These are phyloP conservation scores for Ophiostoma himal-ulmi DNA, from an alignment of 2,329 filamentous ascomycete species.

Conservation along the genomic window DNA sequence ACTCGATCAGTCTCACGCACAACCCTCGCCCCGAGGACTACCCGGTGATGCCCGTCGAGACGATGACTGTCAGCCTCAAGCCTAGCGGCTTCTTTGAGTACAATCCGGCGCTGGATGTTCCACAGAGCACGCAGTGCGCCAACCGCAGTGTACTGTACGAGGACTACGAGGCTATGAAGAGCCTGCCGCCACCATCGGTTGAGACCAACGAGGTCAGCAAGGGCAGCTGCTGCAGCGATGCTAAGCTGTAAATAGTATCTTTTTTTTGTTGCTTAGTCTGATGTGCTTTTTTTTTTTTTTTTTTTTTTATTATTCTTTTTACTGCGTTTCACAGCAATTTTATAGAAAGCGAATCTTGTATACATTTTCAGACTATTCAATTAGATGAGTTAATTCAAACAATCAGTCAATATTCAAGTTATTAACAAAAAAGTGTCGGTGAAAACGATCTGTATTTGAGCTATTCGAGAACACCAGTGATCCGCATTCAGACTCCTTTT, in stretches of 20 bases:
- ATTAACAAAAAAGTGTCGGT: too few species aligned
- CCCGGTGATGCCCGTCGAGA: constrained; percentile 61
- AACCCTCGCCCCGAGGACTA: constrained; percentile 61
- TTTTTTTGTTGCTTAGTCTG: neutral
- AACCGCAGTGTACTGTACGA: constrained; percentile 34
- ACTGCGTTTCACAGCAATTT: neutral
- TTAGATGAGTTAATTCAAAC: too few species aligned
- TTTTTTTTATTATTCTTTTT: neutral
- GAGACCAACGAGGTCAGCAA: constrained; percentile 13
- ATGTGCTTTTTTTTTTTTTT: neutral
- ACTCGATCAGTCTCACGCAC: constrained; percentile 56
- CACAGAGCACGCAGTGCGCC: constrained; percentile 35
- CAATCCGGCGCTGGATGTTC: constrained; percentile 47
- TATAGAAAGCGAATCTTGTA: too few species aligned
- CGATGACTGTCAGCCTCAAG: constrained; percentile 36
- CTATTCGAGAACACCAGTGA: too few species aligned
- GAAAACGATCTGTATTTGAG: too few species aligned
- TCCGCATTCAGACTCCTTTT: too few species aligned
- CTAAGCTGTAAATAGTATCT: constrained; percentile 3
- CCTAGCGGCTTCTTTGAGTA: constrained; percentile 49
- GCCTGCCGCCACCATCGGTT: constrained; percentile 1
- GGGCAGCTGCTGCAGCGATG: constrained; percentile 9
- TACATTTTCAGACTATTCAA: too few species aligned
- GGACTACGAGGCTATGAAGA: constrained; percentile 13
- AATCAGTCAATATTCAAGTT: too few species aligned